Conservation (phyloP, 2,329 filamentous ascomycete species). For the Scorias spongiosa region DNA sequence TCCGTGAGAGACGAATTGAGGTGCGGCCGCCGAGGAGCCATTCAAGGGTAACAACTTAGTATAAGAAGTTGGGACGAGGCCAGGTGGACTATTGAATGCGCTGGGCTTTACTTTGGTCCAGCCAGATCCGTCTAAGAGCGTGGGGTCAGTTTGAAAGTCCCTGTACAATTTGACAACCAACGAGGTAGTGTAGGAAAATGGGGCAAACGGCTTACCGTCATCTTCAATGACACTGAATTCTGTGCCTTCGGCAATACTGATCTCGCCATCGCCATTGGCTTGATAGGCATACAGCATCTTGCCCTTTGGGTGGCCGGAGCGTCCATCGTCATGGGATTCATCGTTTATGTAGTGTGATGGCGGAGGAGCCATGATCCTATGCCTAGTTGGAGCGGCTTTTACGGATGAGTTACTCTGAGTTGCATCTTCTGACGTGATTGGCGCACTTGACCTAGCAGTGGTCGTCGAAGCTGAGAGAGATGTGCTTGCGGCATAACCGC, state of each 20-base stretch:
- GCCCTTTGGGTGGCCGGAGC: conserved; percentile 46
- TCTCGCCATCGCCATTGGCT: conserved; percentile 63
- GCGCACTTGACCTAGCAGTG: background rate
- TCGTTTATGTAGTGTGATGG: conserved; percentile 56
- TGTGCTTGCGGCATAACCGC: conserved; percentile 70
- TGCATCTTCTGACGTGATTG: background rate
- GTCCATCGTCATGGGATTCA: conserved; percentile 18
- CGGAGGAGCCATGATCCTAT: conserved; percentile 74
- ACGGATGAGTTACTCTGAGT: background rate
- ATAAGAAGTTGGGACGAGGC: conserved; percentile 77
- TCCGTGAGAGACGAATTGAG: conserved; percentile 39
- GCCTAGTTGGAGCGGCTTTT: conserved; percentile 29
- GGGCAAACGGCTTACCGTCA: conserved; percentile 52
- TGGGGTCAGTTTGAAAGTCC: conserved; percentile 3
- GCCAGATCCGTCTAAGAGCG: conserved; percentile 59
- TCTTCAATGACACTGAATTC: conserved; percentile 67
- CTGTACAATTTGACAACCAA: conserved; percentile 3
- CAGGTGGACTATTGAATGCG: conserved; percentile 49
- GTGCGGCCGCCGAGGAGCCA: conserved; percentile 3
- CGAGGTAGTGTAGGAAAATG: background rate
- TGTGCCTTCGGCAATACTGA: conserved; percentile 63
- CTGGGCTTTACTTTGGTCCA: conserved; percentile 65
- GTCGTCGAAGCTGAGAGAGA: conserved; percentile 30
- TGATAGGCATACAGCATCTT: conserved; percentile 88
- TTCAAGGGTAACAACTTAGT: conserved; percentile 41